phyloP scores from a whole-genome alignment of 257 asterid species.

The Solanum habrochaites region DNA sequence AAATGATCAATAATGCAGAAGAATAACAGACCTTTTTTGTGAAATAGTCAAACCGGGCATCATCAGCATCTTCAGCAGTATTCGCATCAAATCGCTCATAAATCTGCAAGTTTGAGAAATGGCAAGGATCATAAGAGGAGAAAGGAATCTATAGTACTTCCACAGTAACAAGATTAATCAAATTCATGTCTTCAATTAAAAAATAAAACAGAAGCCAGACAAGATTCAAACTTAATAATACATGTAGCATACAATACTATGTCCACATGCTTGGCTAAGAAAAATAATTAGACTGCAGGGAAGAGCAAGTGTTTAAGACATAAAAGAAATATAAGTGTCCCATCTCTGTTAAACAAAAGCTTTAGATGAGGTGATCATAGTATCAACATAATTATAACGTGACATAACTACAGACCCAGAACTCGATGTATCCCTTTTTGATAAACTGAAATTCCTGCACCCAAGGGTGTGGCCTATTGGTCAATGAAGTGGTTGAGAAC shows the following conservation, averaged over 20 bases:
- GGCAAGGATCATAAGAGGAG: background rate
- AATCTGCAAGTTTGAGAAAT: slow-evolving; percentile 31
- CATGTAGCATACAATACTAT: background rate
- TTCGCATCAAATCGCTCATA: slow-evolving; percentile 64
- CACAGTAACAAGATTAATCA: background rate
- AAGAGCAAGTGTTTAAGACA: background rate
- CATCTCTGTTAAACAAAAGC: background rate
- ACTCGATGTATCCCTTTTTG: background rate
- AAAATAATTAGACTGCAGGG: background rate
- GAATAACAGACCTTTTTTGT: slow-evolving; percentile 48
- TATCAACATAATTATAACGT: background rate
- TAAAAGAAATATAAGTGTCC: background rate
- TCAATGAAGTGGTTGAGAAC: background rate
- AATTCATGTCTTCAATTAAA: background rate
- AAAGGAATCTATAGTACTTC: background rate
- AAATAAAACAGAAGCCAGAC: background rate
- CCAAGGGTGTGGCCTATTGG: too few species aligned
- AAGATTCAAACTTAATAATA: background rate
- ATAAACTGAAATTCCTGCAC: background rate
- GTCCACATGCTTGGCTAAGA: background rate
- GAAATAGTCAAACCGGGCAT: slow-evolving; percentile 68
- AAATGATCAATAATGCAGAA: background rate
- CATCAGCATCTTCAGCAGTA: slow-evolving; percentile 57
- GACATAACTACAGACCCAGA: background rate
- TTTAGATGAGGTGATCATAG: background rate